These are phyloP conservation scores for Metschnikowia aberdeeniae DNA, from an alignment of 805 yeast genomes.

Conservation along the genomic window DNA sequence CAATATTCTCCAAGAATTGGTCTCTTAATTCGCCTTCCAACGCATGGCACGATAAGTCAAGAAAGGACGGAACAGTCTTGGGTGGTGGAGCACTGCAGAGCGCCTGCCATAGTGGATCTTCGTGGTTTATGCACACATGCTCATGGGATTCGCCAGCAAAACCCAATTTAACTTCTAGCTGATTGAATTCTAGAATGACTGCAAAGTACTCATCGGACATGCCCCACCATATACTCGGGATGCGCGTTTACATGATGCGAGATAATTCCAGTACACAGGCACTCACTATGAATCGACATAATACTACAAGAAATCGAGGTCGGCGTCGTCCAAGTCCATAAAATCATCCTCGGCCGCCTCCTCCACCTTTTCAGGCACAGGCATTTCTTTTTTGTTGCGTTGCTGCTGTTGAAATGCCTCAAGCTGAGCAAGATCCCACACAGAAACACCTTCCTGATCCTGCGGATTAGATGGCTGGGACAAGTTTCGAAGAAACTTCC, in stretches of 20 bases:
- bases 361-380: slow-evolving; percentile 4
- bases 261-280: background rate
- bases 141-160: slow-evolving; percentile 16
- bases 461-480: slow-evolving; percentile 90
- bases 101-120: slow-evolving; percentile 10
- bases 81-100: background rate
- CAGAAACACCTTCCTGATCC: slow-evolving; percentile 91
- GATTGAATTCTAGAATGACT: slow-evolving; percentile 15
- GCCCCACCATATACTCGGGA: background rate
- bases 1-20: background rate
- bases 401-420: slow-evolving; percentile 55
- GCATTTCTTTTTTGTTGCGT: slow-evolving; percentile 21
- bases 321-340: slow-evolving; percentile 47
- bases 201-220: slow-evolving; percentile 21
- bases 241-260: background rate
- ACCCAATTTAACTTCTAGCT: slow-evolving; percentile 11
- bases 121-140: slow-evolving; percentile 6
- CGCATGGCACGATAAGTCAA: slow-evolving; percentile 12
- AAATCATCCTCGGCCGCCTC: slow-evolving; percentile 32
- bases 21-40: slow-evolving; percentile 2
- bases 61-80: slow-evolving; percentile 9
- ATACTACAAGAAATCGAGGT: slow-evolving; percentile 29
- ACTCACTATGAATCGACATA: background rate
- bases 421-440: slow-evolving; percentile 79
- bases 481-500: slow-evolving; percentile 83